phyloP scores from a whole-genome alignment of 306 rosid genomes.

The Medicago truncatula region MtrunA17r5.0-ANR NC_053048.1:46048001-46048500 shows the following conservation, averaged over 20 bases:
- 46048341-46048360: not conserved
- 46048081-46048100: slow-evolving; percentile 97
- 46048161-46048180: slow-evolving; percentile 76
- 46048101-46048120: slow-evolving; percentile 97
- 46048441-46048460: too few relatives aligned
- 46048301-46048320: slow-evolving; percentile 19
- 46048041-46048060: slow-evolving; percentile 98
- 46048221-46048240: slow-evolving; percentile 43
- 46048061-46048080: slow-evolving; percentile 99
- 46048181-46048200: slow-evolving; percentile 4
- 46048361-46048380: not conserved
- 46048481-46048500: too few relatives aligned
- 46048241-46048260: slow-evolving; percentile 33
- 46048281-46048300: not conserved
- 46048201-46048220: slow-evolving; percentile 37
- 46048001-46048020: not conserved
- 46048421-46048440: too few relatives aligned
- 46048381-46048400: slow-evolving; percentile 14
- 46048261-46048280: not conserved
- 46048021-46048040: slow-evolving; percentile 53
- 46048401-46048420: slow-evolving; percentile 18
- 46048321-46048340: not conserved
- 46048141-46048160: slow-evolving; percentile 96
- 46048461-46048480: too few relatives aligned
- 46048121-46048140: slow-evolving; percentile 98